These are phyloP conservation scores for Blastosporella zonata DNA, from an alignment of 1,284 basidiomycete genomes.

Conservation along the genomic window DNA sequence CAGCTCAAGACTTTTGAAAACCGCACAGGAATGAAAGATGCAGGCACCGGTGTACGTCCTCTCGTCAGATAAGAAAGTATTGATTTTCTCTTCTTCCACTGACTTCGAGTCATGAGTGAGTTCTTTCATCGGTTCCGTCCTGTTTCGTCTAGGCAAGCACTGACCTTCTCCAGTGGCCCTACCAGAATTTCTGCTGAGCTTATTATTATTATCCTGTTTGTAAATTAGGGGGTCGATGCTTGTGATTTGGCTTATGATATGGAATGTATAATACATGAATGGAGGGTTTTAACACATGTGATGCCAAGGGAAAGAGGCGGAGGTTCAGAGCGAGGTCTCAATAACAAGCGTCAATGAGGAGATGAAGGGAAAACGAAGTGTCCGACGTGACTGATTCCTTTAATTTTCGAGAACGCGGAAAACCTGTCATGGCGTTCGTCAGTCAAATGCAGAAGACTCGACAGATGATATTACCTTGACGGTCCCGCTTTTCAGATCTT, in stretches of 20 bases:
- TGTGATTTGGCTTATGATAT: background rate
- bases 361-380: background rate
- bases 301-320: background rate
- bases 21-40: constrained; percentile 28
- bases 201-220: no score
- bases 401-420: constrained; percentile 48
- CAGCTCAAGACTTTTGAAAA: constrained; percentile 27
- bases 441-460: constrained; percentile 4
- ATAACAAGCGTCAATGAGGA: background rate
- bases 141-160: background rate
- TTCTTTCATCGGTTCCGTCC: background rate
- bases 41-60: constrained; percentile 34
- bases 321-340: constrained; percentile 1
- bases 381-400: background rate
- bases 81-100: constrained; percentile 4
- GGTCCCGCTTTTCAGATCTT: constrained; percentile 83
- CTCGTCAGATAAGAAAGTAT: constrained; percentile 31
- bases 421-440: constrained; percentile 32
- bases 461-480: constrained; percentile 55
- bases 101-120: constrained; percentile 6
- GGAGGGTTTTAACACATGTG: background rate
- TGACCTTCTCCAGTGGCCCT: background rate
- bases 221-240: background rate
- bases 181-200: no score
- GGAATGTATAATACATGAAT: constrained; percentile 10